phyloP scores from a whole-genome alignment of 2,329 filamentous ascomycete genomes.

The Dactylella cylindrospora region DNA sequence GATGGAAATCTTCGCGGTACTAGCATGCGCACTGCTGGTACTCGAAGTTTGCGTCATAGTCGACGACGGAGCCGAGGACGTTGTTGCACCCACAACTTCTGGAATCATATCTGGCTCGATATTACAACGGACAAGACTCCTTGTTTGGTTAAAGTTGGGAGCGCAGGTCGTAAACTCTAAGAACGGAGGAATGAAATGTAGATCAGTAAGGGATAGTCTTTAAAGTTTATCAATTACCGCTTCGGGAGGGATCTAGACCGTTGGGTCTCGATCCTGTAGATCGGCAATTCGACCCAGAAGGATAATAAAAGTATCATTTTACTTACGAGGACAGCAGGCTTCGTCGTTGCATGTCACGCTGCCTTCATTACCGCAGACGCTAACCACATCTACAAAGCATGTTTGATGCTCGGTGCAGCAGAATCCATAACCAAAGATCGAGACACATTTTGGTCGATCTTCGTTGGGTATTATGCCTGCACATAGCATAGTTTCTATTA shows the following conservation, averaged over 20 bases:
- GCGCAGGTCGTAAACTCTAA: conserved; percentile 13
- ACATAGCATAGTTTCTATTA: background rate
- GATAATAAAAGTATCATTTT: too few relatives aligned
- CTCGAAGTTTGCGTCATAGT: background rate
- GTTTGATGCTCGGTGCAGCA: conserved; percentile 20
- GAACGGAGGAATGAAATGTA: background rate
- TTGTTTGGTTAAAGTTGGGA: conserved; percentile 8
- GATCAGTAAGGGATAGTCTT: too few relatives aligned
- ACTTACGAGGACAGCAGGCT: conserved; percentile 6
- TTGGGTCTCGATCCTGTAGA: background rate
- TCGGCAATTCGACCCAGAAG: too few relatives aligned
- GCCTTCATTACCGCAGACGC: background rate
- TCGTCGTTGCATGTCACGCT: conserved; percentile 5
- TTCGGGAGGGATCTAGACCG: conserved; percentile 16
- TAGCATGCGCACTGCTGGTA: background rate
- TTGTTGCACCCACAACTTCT: conserved; percentile 3
- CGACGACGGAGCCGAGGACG: conserved; percentile 4
- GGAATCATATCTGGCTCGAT: conserved; percentile 5
- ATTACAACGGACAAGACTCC: conserved; percentile 4
- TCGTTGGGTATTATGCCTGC: conserved; percentile 11
- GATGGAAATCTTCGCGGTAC: background rate
- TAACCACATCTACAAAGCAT: conserved; percentile 5
- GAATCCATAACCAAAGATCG: conserved; percentile 17
- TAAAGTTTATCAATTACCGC: too few relatives aligned
- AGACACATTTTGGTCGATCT: conserved; percentile 3